A percentile compares a stretch with the other conserved stretches of the same genome.
These are phyloP conservation scores for Populus alba DNA, from an alignment of 345 rosid species.

Conservation along the genomic window DNA sequence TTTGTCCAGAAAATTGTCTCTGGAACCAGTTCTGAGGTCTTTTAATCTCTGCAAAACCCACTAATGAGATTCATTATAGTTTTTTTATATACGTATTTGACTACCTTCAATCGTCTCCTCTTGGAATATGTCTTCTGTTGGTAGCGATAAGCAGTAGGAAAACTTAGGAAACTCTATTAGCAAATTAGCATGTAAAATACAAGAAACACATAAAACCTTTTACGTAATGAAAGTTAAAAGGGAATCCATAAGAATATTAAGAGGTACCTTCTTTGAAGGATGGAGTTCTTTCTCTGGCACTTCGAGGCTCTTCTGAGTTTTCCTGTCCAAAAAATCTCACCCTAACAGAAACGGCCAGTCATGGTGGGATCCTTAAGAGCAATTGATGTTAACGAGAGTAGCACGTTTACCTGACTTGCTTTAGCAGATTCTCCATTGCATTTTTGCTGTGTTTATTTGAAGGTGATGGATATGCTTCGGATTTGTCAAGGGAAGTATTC, in stretches of 20 bases:
- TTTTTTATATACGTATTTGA: not conserved
- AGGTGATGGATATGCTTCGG: slow-evolving; percentile 34
- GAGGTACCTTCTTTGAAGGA: slow-evolving; percentile 42
- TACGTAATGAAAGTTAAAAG: not conserved
- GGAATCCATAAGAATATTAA: not conserved
- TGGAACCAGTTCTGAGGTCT: slow-evolving; percentile 40
- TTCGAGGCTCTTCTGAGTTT: slow-evolving; percentile 21
- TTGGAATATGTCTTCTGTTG: not conserved
- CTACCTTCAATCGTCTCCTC: not conserved
- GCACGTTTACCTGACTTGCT: slow-evolving; percentile 30
- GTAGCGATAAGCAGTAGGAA: not conserved
- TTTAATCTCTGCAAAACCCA: slow-evolving; percentile 45
- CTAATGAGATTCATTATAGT: not conserved
- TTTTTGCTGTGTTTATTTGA: slow-evolving; percentile 25
- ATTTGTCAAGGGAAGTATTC: slow-evolving; percentile 35
- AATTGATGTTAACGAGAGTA: not conserved
- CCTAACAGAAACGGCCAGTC: slow-evolving; percentile 25
- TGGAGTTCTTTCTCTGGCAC: slow-evolving; percentile 20
- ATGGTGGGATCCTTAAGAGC: not conserved
- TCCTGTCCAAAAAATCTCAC: slow-evolving; percentile 30
- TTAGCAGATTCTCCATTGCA: slow-evolving; percentile 41
- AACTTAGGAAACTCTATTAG: not conserved
- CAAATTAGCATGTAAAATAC: not conserved
- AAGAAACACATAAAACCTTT: not conserved
- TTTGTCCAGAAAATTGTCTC: slow-evolving; percentile 36